These are phyloP conservation scores for Leccinum colubrinum DNA, from an alignment of 1,284 basidiomycete species.

Conservation along the genomic window DNA sequence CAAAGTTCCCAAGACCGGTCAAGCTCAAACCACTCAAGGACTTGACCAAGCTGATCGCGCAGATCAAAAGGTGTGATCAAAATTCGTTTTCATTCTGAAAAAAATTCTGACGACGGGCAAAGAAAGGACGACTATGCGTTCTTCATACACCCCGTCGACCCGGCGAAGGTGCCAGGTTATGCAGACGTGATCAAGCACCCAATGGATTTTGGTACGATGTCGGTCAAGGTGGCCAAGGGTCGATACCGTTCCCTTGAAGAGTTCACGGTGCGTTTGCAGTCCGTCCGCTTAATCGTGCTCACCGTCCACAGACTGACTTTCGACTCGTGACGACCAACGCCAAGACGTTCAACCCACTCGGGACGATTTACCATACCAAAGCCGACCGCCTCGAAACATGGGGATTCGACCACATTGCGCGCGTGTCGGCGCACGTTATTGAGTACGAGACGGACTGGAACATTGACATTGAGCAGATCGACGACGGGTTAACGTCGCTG, in stretches of 20 bases:
- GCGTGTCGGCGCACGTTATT: slow-evolving; percentile 67
- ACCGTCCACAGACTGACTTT: slow-evolving; percentile 53
- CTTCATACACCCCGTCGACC: slow-evolving; percentile 73
- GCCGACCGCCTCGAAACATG: slow-evolving; percentile 66
- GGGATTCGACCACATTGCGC: slow-evolving; percentile 69
- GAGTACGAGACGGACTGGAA: slow-evolving; percentile 83
- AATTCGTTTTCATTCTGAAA: background rate
- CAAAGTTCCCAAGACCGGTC: slow-evolving; percentile 48
- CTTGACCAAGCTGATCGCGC: slow-evolving; percentile 57
- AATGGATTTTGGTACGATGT: slow-evolving; percentile 85
- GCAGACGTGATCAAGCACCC: slow-evolving; percentile 65
- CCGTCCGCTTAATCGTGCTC: background rate
- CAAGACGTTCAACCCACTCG: slow-evolving; percentile 70
- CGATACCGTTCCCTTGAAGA: slow-evolving; percentile 75
- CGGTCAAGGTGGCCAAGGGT: slow-evolving; percentile 59
- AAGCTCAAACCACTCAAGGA: slow-evolving; percentile 79
- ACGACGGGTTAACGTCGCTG: slow-evolving; percentile 44
- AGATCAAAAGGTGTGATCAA: slow-evolving; percentile 65
- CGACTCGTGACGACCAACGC: slow-evolving; percentile 71
- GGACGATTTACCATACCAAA: slow-evolving; percentile 68
- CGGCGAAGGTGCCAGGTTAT: slow-evolving; percentile 66
- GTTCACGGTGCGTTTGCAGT: slow-evolving; percentile 54
- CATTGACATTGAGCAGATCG: slow-evolving; percentile 65
- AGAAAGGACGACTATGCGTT: slow-evolving; percentile 88
- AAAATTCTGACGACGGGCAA: slow-evolving; percentile 12